Base-by-base conservation (phyloP, 2,329 filamentous ascomycete species). In the Zopfia rhizophila region DNA sequence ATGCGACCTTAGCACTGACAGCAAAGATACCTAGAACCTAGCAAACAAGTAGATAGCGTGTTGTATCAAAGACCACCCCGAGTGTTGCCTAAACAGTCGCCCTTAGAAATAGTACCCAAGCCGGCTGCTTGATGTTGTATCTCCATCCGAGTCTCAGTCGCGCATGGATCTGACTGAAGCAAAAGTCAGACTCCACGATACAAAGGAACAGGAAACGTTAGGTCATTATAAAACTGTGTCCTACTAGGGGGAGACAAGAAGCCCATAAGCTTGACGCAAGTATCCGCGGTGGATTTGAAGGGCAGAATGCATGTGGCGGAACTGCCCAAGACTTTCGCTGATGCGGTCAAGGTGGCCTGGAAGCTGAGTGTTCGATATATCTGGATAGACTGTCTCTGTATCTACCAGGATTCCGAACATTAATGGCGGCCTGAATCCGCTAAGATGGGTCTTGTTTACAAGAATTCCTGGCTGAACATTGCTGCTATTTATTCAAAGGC, bases 311-410 rank as follows among this genome's bases (percentile, higher is more conserved):
- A 3, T 7, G 14, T 28, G 22, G 12, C 3, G 17, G 37, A 39
- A 4, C 13, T 39, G 23, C 37, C 27, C 7, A 14, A 38, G 25
- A 50, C 46, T 12, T 50, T 50, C 27, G 11, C 25, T 13, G 44
- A 52, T 17, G 46, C 49, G 2, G 38, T 52, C 16, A 23, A 29
- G 12, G 32, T 45, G 7, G 31, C 32, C 13, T 24, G 38, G 5
- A n/a, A 24, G 5, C 23, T 50, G 12, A 48, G n/a, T n/a, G n/a
- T n/a, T n/a, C n/a, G n/a, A n/a, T n/a, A n/a, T n/a, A n/a, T n/a
- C n/a, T n/a, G n/a, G 49, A 53, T 53, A 3, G 49, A 53, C 22
- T 31, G 40, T n/a, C 48, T 53, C 14, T 53, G 49, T 18, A 53
- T 53, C 22, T 17, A 32, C 22, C 46, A 53, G 27, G 29, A 50